Evolutionary conservation across 2,329 filamentous ascomycete genomes (phyloP).

Genomic region (Cadophora sp.): DNA sequence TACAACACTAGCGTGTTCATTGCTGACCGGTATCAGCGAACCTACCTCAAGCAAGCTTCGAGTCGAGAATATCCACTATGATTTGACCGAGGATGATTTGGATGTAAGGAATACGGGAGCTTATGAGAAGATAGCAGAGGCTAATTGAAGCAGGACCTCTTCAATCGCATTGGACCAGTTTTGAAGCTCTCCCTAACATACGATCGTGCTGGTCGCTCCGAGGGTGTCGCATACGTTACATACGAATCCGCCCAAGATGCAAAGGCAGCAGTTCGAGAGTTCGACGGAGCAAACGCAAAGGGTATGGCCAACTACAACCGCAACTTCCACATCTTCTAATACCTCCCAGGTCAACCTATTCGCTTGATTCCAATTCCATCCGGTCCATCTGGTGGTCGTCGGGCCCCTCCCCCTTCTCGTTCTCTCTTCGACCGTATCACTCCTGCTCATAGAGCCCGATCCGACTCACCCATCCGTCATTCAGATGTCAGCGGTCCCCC

Average conservation of each 20-base stretch:
- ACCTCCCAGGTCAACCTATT: conserved; percentile 74
- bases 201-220: conserved; percentile 87
- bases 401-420: conserved; percentile 62
- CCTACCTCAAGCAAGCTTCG: conserved; percentile 72
- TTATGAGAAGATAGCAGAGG: background rate
- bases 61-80: conserved; percentile 92
- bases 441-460: conserved; percentile 63
- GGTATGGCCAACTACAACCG: conserved; percentile 52
- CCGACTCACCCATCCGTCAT: conserved; percentile 56
- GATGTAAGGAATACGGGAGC: conserved; percentile 59
- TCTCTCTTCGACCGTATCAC: conserved; percentile 68
- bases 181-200: conserved; percentile 75
- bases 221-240: conserved; percentile 83
- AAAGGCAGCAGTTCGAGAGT: conserved; percentile 76
- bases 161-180: conserved; percentile 78
- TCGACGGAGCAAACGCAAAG: conserved; percentile 89
- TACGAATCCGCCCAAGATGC: conserved; percentile 78
- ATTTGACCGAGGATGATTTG: conserved; percentile 84
- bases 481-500: conserved; percentile 45
- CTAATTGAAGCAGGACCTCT: conserved; percentile 69
- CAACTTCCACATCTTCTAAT: conserved; percentile 25
- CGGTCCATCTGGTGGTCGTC: conserved; percentile 50
- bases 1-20: background rate
- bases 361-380: conserved; percentile 69
- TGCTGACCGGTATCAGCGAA: conserved; percentile 48